phyloP scores from a whole-genome alignment of 345 rosid genomes.

The Geranium brycei region DNA sequence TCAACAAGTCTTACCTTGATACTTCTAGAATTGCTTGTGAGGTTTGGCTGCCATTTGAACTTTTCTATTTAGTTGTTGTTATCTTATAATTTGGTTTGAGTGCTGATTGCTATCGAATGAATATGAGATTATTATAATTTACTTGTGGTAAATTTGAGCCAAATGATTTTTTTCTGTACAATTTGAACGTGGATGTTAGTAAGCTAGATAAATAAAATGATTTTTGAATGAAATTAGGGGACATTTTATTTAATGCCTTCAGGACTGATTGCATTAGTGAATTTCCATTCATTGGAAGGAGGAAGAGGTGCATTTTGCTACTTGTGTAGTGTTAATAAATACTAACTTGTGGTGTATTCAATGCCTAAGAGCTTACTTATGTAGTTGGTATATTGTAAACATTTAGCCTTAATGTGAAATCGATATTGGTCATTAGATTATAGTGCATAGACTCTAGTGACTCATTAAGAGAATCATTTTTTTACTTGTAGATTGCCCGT shows the following conservation, averaged over 20 bases:
- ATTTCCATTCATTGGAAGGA: too few species aligned
- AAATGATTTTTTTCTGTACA: not conserved
- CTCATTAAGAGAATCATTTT: not conserved
- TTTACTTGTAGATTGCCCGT: slow-evolving; percentile 44
- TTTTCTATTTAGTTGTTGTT: not conserved
- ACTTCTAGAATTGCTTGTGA: slow-evolving; percentile 59
- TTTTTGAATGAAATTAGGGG: not conserved
- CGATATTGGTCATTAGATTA: too few species aligned
- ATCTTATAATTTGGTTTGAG: not conserved
- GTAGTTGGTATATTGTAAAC: not conserved
- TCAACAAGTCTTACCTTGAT: slow-evolving; percentile 54
- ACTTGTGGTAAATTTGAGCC: not conserved
- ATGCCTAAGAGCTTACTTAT: too few species aligned
- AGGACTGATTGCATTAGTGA: too few species aligned
- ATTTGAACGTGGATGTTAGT: not conserved
- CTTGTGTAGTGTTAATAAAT: too few species aligned
- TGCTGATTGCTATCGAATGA: not conserved
- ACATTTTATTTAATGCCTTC: not conserved
- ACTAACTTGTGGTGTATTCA: too few species aligned
- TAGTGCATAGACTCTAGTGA: too few species aligned
- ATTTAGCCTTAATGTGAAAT: not conserved
- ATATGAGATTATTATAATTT: not conserved
- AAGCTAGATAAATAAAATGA: not conserved
- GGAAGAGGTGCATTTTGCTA: too few species aligned
- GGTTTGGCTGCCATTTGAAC: slow-evolving; percentile 28